Conservation (phyloP, 2,329 filamentous ascomycete genomes). For the Pseudogymnoascus sp. region DNA sequence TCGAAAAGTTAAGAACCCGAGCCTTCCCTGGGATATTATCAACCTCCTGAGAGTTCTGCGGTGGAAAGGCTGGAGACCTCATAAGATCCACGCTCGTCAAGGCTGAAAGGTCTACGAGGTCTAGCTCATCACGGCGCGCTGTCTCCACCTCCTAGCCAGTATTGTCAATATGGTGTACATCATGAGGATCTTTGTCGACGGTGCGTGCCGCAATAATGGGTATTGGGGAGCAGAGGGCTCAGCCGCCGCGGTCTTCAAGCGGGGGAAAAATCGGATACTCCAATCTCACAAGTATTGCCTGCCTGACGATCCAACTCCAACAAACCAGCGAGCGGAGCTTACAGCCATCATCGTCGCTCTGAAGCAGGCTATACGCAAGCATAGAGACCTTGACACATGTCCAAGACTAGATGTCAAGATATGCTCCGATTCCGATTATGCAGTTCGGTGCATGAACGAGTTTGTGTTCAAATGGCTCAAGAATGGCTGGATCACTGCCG, state of each 20-base stretch:
- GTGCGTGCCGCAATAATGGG: conserved; percentile 31
- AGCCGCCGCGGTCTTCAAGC: conserved; percentile 25
- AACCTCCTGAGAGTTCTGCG: not conserved
- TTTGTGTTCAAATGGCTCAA: conserved; percentile 28
- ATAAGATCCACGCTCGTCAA: not conserved
- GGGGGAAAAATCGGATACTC: not conserved
- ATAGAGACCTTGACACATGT: conserved; percentile 12
- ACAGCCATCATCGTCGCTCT: conserved; percentile 38
- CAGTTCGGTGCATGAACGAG: conserved; percentile 26
- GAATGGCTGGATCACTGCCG: conserved; percentile 29
- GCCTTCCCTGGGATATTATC: not conserved
- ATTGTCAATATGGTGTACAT: conserved; percentile 25
- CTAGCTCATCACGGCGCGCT: not conserved
- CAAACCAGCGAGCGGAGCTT: conserved; percentile 32
- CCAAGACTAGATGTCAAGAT: conserved; percentile 26
- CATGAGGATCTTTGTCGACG: conserved; percentile 30
- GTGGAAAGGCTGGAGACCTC: not conserved
- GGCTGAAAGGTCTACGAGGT: not conserved
- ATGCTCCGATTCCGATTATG: conserved; percentile 31
- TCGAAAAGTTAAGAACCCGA: not conserved
- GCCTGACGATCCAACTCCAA: conserved; percentile 16
- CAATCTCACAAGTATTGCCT: not conserved
- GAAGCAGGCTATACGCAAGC: conserved; percentile 34
- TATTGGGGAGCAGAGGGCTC: conserved; percentile 21
- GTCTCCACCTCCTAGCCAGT: not conserved